Evolutionary conservation across 768 basidiomycete genomes (phyloP).

Genomic region (Tephrocybe sp.): DNA sequence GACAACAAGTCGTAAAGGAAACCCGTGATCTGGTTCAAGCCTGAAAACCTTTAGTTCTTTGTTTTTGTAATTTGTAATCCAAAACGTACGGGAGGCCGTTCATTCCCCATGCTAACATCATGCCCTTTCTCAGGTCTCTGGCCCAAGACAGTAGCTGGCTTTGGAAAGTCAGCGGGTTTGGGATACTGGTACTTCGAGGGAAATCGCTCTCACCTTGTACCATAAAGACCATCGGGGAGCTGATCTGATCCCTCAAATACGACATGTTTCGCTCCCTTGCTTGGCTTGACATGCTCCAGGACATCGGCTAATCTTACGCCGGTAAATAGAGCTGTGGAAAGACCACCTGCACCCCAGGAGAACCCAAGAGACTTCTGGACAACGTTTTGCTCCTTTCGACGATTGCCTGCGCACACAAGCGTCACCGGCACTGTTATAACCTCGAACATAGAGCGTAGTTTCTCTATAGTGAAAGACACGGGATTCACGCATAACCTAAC

Average conservation of each 20-base stretch:
- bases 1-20: constrained; percentile 61
- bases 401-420: constrained; percentile 59
- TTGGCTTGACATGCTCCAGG: constrained; percentile 44
- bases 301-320: constrained; percentile 60
- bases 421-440: constrained; percentile 62
- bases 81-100: constrained; percentile 46
- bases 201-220: constrained; percentile 41
- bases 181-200: background rate
- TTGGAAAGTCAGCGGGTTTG: background rate
- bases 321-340: constrained; percentile 58
- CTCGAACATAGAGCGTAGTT: constrained; percentile 45
- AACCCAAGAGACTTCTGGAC: constrained; percentile 57
- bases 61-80: background rate
- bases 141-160: constrained; percentile 40
- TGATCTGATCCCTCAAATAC: constrained; percentile 60
- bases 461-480: constrained; percentile 39
- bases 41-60: background rate
- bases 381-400: constrained; percentile 67
- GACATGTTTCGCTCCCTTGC: constrained; percentile 40
- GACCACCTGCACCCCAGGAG: constrained; percentile 51
- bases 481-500: constrained; percentile 36
- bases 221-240: constrained; percentile 61
- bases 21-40: constrained; percentile 64
- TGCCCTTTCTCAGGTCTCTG: constrained; percentile 41
- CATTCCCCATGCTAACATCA: constrained; percentile 58